Base-by-base conservation (phyloP, 768 basidiomycete species). In the Auriscalpium orientale region DNA sequence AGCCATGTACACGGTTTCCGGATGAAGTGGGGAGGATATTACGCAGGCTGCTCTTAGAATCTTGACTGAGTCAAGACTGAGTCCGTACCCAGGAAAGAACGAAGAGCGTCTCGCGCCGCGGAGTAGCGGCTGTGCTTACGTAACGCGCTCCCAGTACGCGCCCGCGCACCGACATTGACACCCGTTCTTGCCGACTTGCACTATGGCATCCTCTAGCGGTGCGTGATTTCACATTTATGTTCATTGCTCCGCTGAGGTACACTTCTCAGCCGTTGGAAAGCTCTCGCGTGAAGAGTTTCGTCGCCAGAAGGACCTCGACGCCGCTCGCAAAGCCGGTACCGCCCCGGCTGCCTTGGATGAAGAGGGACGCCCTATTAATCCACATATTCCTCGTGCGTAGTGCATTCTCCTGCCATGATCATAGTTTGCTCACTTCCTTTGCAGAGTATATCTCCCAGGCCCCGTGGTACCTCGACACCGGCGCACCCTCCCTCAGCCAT, bases 381-480 rank as follows among this genome's bases (percentile, higher is more conserved):
- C 97, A 36, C 97, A 99, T 71, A 98, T 99, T 74, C 97, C 97
- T 67, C 92, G 94, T 94, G 62, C 58, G 89, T 76, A n/a, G 15
- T 36, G 10, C 38, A 9, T 22, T 33, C 36, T 22, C 38, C 21
- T 15, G 40, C 8, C 43, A 5, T 35, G 50, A 2, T 28, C 37
- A 21, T n/a, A 46, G 16, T 1, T 47, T 12, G 51, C 21, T 46
- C n/a, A 33, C 34, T 20, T 20, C 28, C 46, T 21, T 46, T 46
- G 11, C 15, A 94, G 92, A 98, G 74, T 99, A 98, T 69, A 99
- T 99, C 68, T 92, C 95, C 8, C 92, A 95, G 71, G 95, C 93
- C 8, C 97, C 97, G 56, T 99, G 97, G 97, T 99, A 98, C 71
- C 82, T 95, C 62, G 91, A 98, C 71, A 93, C 89, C 5, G 97